Evolutionary conservation across 306 rosid genomes (phyloP).

Genomic region (Coriaria nepalensis): DNA sequence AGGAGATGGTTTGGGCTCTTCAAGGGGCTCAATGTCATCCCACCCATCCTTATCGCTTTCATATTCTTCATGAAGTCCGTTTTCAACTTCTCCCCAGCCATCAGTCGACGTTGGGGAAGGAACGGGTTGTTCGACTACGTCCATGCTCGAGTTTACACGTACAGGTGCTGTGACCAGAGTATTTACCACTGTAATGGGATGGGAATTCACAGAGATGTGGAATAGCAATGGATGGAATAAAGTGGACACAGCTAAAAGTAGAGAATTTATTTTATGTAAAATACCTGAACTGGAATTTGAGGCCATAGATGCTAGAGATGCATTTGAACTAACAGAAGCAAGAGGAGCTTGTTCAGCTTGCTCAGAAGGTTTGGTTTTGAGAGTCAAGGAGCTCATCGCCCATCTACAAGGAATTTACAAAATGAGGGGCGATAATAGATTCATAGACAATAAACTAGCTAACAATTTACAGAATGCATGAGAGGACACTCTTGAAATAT

Average conservation of each 20-base stretch:
- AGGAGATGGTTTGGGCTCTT: constrained; percentile 56
- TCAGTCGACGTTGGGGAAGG: constrained; percentile 92
- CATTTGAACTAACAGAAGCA: constrained; percentile 42
- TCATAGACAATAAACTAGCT: neutral
- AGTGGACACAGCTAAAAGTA: constrained; percentile 5
- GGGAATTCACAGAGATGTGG: constrained; percentile 1
- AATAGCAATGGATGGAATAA: neutral
- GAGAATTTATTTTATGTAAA: constrained; percentile 10
- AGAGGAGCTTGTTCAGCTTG: constrained; percentile 74
- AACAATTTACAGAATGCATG: no score
- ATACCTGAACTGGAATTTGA: constrained; percentile 66
- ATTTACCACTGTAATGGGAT: constrained; percentile 39
- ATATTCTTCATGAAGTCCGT: constrained; percentile 50
- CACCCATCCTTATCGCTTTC: constrained; percentile 86
- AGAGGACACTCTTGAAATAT: no score
- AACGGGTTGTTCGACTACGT: constrained; percentile 48
- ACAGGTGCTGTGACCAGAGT: constrained; percentile 48
- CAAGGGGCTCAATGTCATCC: constrained; percentile 91
- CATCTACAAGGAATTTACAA: constrained; percentile 42
- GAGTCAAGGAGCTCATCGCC: constrained; percentile 99
- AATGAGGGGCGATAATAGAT: constrained; percentile 1
- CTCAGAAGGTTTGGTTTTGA: constrained; percentile 86
- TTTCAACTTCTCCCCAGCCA: constrained; percentile 98
- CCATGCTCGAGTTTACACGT: constrained; percentile 44
- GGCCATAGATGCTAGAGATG: constrained; percentile 33